Evolutionary conservation across 768 basidiomycete species (phyloP).

Genomic region (Boletus huronensis): DNA sequence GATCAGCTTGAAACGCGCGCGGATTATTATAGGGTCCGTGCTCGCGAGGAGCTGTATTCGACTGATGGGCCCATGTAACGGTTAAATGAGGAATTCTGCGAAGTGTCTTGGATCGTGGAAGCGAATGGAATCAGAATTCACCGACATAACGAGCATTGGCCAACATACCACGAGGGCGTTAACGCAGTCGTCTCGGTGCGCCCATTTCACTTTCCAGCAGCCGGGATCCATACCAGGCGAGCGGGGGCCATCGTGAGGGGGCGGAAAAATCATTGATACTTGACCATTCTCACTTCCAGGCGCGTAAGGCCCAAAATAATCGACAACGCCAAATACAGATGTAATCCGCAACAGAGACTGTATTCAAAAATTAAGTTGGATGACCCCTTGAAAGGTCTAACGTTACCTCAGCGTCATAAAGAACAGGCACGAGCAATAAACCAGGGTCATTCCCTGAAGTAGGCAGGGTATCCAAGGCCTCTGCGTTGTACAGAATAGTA

Average conservation of each 20-base stretch:
- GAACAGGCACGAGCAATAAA: constrained; percentile 54
- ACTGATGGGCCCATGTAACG: constrained; percentile 79
- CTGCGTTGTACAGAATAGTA: constrained; percentile 52
- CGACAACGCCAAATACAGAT: constrained; percentile 61
- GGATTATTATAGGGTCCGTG: constrained; percentile 11
- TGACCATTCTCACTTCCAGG: constrained; percentile 20
- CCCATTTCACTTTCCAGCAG: constrained; percentile 81
- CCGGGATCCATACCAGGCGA: constrained; percentile 51
- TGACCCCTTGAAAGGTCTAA: not conserved
- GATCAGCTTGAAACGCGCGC: constrained; percentile 8
- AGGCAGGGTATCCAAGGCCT: constrained; percentile 38
- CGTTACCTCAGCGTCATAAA: constrained; percentile 56
- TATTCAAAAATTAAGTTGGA: constrained; percentile 3
- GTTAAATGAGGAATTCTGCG: constrained; percentile 66
- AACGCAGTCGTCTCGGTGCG: constrained; percentile 70
- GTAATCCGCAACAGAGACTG: constrained; percentile 54
- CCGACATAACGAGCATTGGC: not conserved
- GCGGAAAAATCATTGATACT: constrained; percentile 30
- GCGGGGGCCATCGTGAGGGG: constrained; percentile 57
- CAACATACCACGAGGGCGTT: constrained; percentile 61
- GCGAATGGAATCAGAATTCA: constrained; percentile 1
- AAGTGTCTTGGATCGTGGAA: constrained; percentile 49
- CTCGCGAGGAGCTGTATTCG: constrained; percentile 20
- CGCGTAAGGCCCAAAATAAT: constrained; percentile 43
- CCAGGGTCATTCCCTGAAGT: constrained; percentile 15